Evolutionary conservation across 257 asterid genomes (phyloP).

Genomic region (Fraxinus americana): DNA sequence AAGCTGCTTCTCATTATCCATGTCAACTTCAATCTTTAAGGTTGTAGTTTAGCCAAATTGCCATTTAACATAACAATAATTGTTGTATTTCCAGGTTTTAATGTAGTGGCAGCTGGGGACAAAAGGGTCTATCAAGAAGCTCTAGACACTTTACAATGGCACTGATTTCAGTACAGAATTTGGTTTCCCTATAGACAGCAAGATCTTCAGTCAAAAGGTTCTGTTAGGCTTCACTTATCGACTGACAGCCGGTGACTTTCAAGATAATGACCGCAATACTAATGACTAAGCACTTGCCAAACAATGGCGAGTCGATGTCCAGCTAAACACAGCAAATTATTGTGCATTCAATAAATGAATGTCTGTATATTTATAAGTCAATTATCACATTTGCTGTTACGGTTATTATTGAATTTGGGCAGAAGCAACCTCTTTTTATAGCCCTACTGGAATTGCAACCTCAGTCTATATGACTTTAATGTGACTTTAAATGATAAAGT

Average conservation of each 20-base stretch:
- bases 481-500: too few species aligned
- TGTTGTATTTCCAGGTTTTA: slow-evolving; percentile 58
- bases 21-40: neutral
- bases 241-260: neutral
- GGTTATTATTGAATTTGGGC: neutral
- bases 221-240: neutral
- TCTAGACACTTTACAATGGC: slow-evolving; percentile 59
- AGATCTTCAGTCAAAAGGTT: neutral
- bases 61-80: neutral
- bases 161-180: slow-evolving; percentile 24
- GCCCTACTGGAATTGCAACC: too few species aligned
- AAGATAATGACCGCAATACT: neutral
- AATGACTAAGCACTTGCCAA: neutral
- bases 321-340: neutral
- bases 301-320: neutral
- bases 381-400: neutral
- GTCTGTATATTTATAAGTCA: neutral
- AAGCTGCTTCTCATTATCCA: neutral
- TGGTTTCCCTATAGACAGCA: neutral
- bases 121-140: slow-evolving; percentile 63
- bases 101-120: slow-evolving; percentile 89
- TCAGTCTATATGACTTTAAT: too few species aligned
- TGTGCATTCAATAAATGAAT: neutral
- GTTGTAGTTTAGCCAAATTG: neutral
- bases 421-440: neutral